phyloP scores from a whole-genome alignment of 352 stramenopile genomes.

The Blastocystis sp. region DNA sequence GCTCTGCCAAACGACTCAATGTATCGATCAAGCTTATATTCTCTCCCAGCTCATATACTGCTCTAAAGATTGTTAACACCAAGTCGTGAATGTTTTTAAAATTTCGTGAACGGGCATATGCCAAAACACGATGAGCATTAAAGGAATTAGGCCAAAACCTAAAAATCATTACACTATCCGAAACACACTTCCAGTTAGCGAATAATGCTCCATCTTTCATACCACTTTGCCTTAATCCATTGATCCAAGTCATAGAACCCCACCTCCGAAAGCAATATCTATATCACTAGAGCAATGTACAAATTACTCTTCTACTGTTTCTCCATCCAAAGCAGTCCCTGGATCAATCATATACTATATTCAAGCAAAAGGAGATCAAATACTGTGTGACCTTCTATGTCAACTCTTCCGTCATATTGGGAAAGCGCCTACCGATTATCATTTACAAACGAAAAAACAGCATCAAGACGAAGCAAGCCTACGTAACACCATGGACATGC shows the following conservation, averaged over 20 bases:
- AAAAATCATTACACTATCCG: background rate
- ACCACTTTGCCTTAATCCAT: background rate
- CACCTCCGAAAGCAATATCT: slow-evolving; percentile 1
- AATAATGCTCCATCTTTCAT: slow-evolving; percentile 1
- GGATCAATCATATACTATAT: slow-evolving; percentile 53
- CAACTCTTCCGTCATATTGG: background rate
- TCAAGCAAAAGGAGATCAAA: background rate
- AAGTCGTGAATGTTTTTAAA: background rate
- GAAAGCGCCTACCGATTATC: background rate
- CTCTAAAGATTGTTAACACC: background rate
- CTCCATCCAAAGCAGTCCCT: background rate
- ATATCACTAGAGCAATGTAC: background rate
- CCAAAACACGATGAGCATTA: slow-evolving; percentile 4
- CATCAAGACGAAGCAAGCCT: slow-evolving; percentile 12
- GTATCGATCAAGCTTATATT: slow-evolving; percentile 23
- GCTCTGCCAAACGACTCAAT: background rate
- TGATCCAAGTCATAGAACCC: background rate
- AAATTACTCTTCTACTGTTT: background rate
- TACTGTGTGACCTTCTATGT: background rate
- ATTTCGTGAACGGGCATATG: background rate
- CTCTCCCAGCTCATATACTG: slow-evolving; percentile 18
- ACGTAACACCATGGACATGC: slow-evolving; percentile 47
- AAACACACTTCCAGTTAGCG: slow-evolving; percentile 2
- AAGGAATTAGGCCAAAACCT: slow-evolving; percentile 53
- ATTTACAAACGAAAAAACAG: background rate